Conservation (phyloP, 441 rosid genomes). For the Breynia disticha region DNA sequence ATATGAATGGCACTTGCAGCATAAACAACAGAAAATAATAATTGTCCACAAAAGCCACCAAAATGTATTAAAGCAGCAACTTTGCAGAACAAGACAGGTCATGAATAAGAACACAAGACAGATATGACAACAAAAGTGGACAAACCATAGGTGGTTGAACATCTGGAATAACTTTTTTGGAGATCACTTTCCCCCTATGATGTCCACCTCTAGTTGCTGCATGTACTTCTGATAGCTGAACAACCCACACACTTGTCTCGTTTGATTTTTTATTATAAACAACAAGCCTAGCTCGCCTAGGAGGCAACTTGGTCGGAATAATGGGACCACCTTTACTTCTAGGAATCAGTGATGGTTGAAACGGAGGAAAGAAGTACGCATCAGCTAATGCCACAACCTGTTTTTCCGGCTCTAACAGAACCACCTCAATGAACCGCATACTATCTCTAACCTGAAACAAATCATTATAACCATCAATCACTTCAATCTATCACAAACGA, state of each 20-base stretch:
- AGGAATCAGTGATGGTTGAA: constrained; percentile 75
- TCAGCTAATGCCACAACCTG: constrained; percentile 76
- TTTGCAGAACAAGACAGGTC: constrained; percentile 1
- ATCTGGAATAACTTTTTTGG: constrained; percentile 59
- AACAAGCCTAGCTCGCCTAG: constrained; percentile 65
- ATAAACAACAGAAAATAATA: not conserved
- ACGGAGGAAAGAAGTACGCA: constrained; percentile 89
- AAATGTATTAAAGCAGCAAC: not conserved
- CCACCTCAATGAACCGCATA: constrained; percentile 82
- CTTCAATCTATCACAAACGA: not conserved
- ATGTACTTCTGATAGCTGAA: constrained; percentile 74
- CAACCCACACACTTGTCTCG: constrained; percentile 72
- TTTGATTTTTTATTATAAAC: constrained; percentile 75
- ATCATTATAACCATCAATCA: not conserved
- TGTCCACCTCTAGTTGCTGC: constrained; percentile 81
- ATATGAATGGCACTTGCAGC: not conserved
- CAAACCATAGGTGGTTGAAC: constrained; percentile 84
- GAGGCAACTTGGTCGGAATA: constrained; percentile 74
- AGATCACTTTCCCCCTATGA: constrained; percentile 77
- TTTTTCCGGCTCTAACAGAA: constrained; percentile 64
- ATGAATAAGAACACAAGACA: not conserved
- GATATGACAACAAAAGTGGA: not conserved
- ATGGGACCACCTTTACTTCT: constrained; percentile 70
- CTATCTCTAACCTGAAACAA: constrained; percentile 74
- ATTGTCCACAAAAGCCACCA: not conserved